Evolutionary conservation across 2,329 filamentous ascomycete genomes (phyloP).

Genomic region (Xylariaceae sp.): DNA sequence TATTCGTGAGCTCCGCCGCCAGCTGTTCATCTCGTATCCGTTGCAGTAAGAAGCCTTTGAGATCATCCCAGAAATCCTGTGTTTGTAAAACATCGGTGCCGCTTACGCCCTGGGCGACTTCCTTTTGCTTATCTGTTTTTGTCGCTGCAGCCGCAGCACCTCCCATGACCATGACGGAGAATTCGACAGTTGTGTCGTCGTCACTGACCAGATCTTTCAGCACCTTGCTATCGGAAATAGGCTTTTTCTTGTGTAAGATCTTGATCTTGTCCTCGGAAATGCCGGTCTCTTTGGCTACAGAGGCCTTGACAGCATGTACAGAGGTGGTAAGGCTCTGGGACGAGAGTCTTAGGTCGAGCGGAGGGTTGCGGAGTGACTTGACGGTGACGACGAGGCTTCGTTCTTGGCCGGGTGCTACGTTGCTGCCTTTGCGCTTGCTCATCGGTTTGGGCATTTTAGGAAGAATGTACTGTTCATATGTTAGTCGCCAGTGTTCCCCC

Average conservation of each 20-base stretch:
- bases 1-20: constrained; percentile 67
- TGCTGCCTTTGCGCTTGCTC: constrained; percentile 49
- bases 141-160: constrained; percentile 59
- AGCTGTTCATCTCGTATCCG: constrained; percentile 73
- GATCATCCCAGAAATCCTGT: constrained; percentile 84
- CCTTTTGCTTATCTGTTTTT: constrained; percentile 50
- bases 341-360: constrained; percentile 70
- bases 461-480: constrained; percentile 67
- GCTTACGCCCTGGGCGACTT: constrained; percentile 59
- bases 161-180: constrained; percentile 87
- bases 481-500: constrained; percentile 13
- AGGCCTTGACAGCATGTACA: constrained; percentile 78
- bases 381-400: constrained; percentile 65
- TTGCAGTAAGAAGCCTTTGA: constrained; percentile 81
- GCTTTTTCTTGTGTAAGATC: constrained; percentile 86
- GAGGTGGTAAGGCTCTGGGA: constrained; percentile 72
- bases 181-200: constrained; percentile 64
- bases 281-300: constrained; percentile 67
- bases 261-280: constrained; percentile 81
- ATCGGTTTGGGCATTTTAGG: constrained; percentile 69
- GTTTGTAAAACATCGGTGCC: constrained; percentile 68
- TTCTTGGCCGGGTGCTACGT: constrained; percentile 59
- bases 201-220: constrained; percentile 73
- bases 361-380: constrained; percentile 79
- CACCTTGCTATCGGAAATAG: constrained; percentile 77